Base-by-base conservation (phyloP, 1,284 basidiomycete species). In the Apiotrichum laibachii region DNA sequence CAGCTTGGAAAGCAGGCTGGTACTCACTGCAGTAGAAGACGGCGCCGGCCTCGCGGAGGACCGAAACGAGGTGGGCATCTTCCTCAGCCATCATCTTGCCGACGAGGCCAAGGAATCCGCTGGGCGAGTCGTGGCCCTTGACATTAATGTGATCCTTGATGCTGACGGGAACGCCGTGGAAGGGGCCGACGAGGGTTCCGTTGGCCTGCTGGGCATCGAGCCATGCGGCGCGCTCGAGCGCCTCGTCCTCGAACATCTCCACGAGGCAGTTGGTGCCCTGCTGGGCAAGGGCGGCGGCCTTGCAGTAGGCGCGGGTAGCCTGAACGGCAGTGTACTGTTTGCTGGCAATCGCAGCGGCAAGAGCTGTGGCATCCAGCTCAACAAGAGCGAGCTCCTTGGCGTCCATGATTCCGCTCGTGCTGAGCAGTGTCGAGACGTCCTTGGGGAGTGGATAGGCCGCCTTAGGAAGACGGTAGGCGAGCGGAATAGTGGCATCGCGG, bases 211-310 rank as follows among this genome's bases (percentile, higher is more conserved):
- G 66, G 1, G 56, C 67, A 53, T 81, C 80, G 21, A 79, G 65
- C 43, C 70, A 63, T 12, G 57, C 56, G 2, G 80, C 79, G 18
- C 70, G 63, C 34, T 55, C 67, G 34, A 77, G 57, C 0, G 72
- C 79, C 19, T 72, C 65, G 1, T 76, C 71, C 54, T 78, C 72
- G 55, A 75, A 71, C 50, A 78, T 69, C 58, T 75, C 74, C 50
- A 77, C 62, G 56, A 81, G 13, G 67, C 77, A 75, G 72, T 79
- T 58, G 61, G 76, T 66, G 18, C 89, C 74, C 70, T 91, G 90
- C 56, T 91, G 89, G 0, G 90, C 89, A 51, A 91, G 76, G 49
- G 88, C 81, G 0, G 90, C 87, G 31, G 89, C 81, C 78, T 91
- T 91, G 71, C 84, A 85, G 72, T 87, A 91, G 0, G 89, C 75